Evolutionary conservation across 2,329 filamentous ascomycete genomes (phyloP), one percentile per base, ranked within the genome.

Genomic region (Metarhizium brunneum): DNA sequence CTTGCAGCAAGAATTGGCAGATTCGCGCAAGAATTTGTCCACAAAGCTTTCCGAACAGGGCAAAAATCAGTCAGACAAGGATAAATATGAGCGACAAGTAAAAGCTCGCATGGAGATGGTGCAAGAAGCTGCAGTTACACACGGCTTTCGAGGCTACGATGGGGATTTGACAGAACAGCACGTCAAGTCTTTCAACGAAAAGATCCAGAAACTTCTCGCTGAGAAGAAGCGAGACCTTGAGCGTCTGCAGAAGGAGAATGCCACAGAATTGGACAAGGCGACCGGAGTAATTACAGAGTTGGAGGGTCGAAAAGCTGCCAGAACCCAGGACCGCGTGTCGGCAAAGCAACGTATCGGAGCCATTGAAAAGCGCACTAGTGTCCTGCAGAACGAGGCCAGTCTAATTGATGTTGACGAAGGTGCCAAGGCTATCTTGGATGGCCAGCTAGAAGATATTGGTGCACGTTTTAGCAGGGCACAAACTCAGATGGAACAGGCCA

Each of bases 401-500:
- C 76, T 77, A n/a, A 86, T 99, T 55, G 81, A 87, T 40, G 80
- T 92, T 35, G 92, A 99, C 62, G 92, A 97, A 71, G 92, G 92
- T 3, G 82, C 83, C 36, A 89, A 90, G 68, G 87, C 88, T 30
- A 77, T 88, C 3, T 77, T 96, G 6, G 87, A 94, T 63, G 82
- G 85, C 16, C 85, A 87, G 54, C 81, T 88, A 51, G 81, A 83
- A 42, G 88, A 94, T 43, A 78, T 88, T 0, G 81, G 87, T 58
- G 73, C 75, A 18, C 81, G 79, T 38, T 76, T 95, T 16, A 71
- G 79, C 50, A 78, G 80, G 54, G 77, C 83, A 3, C 86, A 83
- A 59, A 74, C 81, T n/a, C 80, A 85, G 1, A 80, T 86, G 51
- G 80, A 83, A 40, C 73, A 72, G 18, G 80, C 84, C 11, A 80